phyloP scores from a whole-genome alignment of 2,329 filamentous ascomycete species.

The Pseudogymnoascus pannorum region DNA sequence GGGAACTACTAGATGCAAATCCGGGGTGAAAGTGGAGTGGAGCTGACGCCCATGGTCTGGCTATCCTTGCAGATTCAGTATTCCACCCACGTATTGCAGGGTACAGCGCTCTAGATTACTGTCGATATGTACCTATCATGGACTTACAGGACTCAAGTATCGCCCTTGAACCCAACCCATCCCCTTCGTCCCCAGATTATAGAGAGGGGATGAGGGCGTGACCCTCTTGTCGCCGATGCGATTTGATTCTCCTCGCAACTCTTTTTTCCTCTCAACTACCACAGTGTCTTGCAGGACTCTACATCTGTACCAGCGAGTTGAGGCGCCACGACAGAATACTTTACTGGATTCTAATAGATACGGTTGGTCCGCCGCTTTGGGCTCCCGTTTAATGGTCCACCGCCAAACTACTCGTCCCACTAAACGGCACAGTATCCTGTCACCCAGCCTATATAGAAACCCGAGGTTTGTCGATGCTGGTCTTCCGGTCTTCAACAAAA shows the following conservation, averaged over 20 bases:
- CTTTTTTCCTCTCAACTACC: constrained; percentile 2
- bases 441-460: neutral
- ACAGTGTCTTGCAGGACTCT: neutral
- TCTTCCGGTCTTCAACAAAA: neutral
- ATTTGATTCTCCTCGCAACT: neutral
- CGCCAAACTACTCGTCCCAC: neutral
- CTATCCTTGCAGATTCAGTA: neutral
- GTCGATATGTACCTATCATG: neutral
- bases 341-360: neutral
- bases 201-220: neutral
- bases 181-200: neutral
- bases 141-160: neutral
- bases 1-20: neutral
- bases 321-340: neutral
- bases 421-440: neutral
- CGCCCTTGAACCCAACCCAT: neutral
- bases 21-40: neutral
- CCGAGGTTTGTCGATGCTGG: neutral
- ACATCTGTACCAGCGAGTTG: neutral
- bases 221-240: neutral
- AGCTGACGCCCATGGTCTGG: neutral
- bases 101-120: neutral
- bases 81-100: neutral
- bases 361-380: neutral
- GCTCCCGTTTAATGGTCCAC: neutral